Conservation (phyloP, 495 filamentous ascomycete species). For the Annulohypoxylon maeteangense region DNA sequence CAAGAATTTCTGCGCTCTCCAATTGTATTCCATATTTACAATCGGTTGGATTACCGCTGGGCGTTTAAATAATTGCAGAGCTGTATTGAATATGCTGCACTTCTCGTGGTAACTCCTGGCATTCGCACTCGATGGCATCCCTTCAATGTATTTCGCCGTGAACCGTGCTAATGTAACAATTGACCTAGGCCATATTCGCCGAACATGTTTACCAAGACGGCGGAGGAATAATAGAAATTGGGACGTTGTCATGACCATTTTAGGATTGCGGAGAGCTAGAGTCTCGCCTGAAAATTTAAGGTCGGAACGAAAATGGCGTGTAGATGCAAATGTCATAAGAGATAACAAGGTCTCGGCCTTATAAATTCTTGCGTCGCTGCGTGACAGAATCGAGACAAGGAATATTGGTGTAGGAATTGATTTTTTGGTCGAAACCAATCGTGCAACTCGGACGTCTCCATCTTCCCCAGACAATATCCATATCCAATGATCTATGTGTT, state of each 20-base stretch:
- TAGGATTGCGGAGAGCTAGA: constrained; percentile 12
- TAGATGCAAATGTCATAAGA: constrained; percentile 49
- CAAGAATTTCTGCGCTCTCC: constrained; percentile 57
- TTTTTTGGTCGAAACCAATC: constrained; percentile 47
- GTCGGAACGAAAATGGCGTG: constrained; percentile 41
- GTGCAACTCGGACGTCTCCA: constrained; percentile 48
- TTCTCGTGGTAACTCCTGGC: constrained; percentile 34
- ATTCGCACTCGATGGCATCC: constrained; percentile 31
- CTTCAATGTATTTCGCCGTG: constrained; percentile 48
- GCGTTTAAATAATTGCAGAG: constrained; percentile 47
- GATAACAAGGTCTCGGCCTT: constrained; percentile 41
- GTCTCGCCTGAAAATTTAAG: neutral
- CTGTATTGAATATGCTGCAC: constrained; percentile 51
- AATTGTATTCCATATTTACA: constrained; percentile 52
- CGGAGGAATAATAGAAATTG: constrained; percentile 49
- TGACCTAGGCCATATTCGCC: constrained; percentile 48
- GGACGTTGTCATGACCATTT: constrained; percentile 34
- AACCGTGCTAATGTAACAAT: constrained; percentile 50
- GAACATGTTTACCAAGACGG: constrained; percentile 48
- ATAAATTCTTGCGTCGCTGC: constrained; percentile 45
- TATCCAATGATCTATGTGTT: constrained; percentile 52
- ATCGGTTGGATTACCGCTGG: constrained; percentile 45
- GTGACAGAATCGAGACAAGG: constrained; percentile 49
- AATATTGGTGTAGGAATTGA: constrained; percentile 52
- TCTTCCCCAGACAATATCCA: constrained; percentile 54